Percentiles rank a stretch among this genome's conserved stretches.
phyloP scores from a whole-genome alignment of 2,329 filamentous ascomycete genomes.

The Phialemoniopsis sp. region DNA sequence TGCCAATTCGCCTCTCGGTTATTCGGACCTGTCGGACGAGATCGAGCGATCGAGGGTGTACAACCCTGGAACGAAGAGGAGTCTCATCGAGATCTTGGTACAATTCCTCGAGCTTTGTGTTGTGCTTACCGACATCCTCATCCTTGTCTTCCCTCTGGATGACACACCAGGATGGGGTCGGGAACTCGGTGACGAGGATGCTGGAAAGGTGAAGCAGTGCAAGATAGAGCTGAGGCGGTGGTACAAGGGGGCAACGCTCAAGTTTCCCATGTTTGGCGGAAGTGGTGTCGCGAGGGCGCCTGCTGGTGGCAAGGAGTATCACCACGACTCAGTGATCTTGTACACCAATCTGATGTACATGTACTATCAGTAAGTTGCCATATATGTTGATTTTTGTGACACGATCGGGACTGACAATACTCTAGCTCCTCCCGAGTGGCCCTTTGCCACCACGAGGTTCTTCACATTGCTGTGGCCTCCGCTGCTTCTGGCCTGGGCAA shows the following conservation, averaged over 20 bases:
- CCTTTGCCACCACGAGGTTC: conserved; percentile 40
- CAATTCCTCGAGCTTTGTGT: conserved; percentile 40
- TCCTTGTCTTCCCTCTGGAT: conserved; percentile 38
- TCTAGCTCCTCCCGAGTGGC: conserved; percentile 35
- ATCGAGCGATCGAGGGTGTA: conserved; percentile 40
- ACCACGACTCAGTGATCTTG: conserved; percentile 35
- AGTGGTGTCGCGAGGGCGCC: conserved; percentile 18
- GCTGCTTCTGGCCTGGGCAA: conserved; percentile 25
- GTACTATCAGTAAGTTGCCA: conserved; percentile 41
- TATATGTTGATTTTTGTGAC: neutral
- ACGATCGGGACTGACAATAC: conserved; percentile 5
- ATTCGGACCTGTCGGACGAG: conserved; percentile 40
- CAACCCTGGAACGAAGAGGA: conserved; percentile 35
- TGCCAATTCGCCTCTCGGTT: conserved; percentile 26
- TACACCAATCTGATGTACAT: conserved; percentile 46
- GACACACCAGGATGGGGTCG: conserved; percentile 34
- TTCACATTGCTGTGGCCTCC: conserved; percentile 36
- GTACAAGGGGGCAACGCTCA: conserved; percentile 30
- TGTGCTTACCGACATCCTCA: conserved; percentile 40
- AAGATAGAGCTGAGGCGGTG: conserved; percentile 31
- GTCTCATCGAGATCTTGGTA: conserved; percentile 37
- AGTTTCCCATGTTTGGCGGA: conserved; percentile 32
- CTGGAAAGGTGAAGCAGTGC: conserved; percentile 24
- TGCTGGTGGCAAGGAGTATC: conserved; percentile 20
- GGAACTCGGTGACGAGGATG: conserved; percentile 23